A percentile compares a stretch with the other conserved stretches of the same genome.
Evolutionary conservation across 768 basidiomycete genomes (phyloP).

Genomic region (Dentipellis sp.): DNA sequence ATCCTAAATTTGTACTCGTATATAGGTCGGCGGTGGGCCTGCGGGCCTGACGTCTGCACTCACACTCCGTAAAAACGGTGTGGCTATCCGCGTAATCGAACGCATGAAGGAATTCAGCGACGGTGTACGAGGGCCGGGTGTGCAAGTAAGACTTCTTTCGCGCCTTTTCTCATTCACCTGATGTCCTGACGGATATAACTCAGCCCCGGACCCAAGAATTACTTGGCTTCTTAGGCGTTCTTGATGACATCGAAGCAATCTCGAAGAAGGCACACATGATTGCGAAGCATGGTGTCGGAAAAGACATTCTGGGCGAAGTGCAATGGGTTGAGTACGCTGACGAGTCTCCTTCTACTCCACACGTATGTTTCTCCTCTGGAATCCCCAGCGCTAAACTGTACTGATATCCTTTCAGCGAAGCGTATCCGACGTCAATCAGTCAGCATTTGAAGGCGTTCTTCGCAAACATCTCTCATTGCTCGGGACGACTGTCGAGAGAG

Average conservation of each 20-base stretch:
- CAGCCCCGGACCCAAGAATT: not conserved
- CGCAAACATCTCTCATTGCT: constrained; percentile 19
- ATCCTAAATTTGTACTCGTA: not conserved
- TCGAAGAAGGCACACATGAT: no score
- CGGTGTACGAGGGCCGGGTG: not conserved
- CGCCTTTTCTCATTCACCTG: not conserved
- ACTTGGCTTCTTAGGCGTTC: no score
- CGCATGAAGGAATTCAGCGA: not conserved
- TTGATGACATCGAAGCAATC: no score
- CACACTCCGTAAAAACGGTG: constrained; percentile 8
- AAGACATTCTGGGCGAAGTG: no score
- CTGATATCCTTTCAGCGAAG: constrained; percentile 6
- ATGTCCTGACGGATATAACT: not conserved
- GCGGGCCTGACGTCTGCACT: constrained; percentile 6
- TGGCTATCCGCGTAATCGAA: constrained; percentile 9
- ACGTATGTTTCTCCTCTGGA: not conserved
- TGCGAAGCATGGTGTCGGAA: no score
- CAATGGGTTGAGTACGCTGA: no score
- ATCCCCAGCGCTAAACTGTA: no score
- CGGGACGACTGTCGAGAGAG: constrained; percentile 25
- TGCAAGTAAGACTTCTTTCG: not conserved
- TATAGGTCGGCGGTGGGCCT: constrained; percentile 9
- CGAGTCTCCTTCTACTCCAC: no score
- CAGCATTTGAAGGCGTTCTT: constrained; percentile 22
- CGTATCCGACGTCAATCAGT: constrained; percentile 16